These are phyloP conservation scores for Alternaria sp. DNA, from an alignment of 2,329 filamentous ascomycete genomes.

Conservation along the genomic window DNA sequence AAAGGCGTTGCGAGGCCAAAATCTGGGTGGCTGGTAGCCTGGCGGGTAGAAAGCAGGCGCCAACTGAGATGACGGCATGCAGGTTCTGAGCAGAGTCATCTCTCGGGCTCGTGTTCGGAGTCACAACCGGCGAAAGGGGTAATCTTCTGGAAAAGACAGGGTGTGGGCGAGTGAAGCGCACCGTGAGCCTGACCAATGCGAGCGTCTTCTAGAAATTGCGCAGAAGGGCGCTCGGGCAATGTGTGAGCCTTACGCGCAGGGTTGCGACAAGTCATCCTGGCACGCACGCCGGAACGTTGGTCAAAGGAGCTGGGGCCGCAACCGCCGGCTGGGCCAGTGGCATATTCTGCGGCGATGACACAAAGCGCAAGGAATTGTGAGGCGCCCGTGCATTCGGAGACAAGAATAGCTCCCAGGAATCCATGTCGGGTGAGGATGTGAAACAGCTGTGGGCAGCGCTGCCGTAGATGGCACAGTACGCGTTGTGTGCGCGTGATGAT, in stretches of 20 bases:
- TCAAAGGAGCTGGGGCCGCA: constrained; percentile 38
- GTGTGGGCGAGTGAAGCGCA: constrained; percentile 36
- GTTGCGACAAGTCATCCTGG: constrained; percentile 33
- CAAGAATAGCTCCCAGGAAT: constrained; percentile 41
- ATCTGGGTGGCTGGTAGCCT: constrained; percentile 9
- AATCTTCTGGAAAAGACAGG: constrained; percentile 49
- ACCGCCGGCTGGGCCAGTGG: constrained; percentile 37
- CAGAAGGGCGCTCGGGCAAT: constrained; percentile 42
- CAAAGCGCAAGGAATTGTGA: constrained; percentile 35
- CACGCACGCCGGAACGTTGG: constrained; percentile 34
- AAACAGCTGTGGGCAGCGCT: constrained; percentile 40
- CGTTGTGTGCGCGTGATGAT: background rate
- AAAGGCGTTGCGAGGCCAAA: constrained; percentile 1
- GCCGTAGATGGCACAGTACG: constrained; percentile 33
- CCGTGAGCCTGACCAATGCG: constrained; percentile 26
- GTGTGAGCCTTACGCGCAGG: constrained; percentile 32
- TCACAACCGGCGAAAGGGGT: constrained; percentile 38
- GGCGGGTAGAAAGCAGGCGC: constrained; percentile 19
- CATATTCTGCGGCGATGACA: constrained; percentile 21
- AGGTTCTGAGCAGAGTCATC: constrained; percentile 21
- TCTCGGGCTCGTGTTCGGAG: constrained; percentile 22
- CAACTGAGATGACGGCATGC: constrained; percentile 18
- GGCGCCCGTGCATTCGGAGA: constrained; percentile 34
- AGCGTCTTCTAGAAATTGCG: constrained; percentile 46
- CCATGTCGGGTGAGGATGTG: constrained; percentile 33